Evolutionary conservation across 1,139 yeast species (phyloP).

Genomic region (Scheffersomyces stambukii): DNA sequence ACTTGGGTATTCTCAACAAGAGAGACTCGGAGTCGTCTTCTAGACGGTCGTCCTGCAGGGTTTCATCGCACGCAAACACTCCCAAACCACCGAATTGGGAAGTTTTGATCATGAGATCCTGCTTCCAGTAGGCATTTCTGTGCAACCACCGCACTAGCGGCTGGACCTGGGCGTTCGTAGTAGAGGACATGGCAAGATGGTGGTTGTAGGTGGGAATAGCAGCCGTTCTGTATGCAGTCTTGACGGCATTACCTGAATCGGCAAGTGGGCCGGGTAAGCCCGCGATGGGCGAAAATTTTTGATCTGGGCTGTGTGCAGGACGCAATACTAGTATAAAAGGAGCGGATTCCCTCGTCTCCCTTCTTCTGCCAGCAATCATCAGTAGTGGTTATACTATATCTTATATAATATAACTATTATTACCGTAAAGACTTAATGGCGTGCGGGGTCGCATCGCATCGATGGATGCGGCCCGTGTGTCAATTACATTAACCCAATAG

Average conservation of each 20-base stretch:
- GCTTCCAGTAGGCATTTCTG: constrained; percentile 49
- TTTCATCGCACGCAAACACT: constrained; percentile 39
- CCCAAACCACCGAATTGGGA: constrained; percentile 70
- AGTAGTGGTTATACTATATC: constrained; percentile 74
- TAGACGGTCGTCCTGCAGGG: constrained; percentile 24
- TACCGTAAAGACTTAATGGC: constrained; percentile 46
- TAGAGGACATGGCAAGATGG: constrained; percentile 11
- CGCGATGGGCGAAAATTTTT: too few relatives aligned
- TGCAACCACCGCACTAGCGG: constrained; percentile 39
- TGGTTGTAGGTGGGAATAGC: background rate
- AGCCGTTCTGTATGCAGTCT: background rate
- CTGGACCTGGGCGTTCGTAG: constrained; percentile 7
- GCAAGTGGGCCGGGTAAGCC: constrained; percentile 1
- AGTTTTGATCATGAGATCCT: constrained; percentile 37
- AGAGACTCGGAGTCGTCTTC: constrained; percentile 24
- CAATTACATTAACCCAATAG: constrained; percentile 22
- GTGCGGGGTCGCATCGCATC: constrained; percentile 8
- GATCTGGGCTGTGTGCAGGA: constrained; percentile 6
- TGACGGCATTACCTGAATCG: constrained; percentile 2
- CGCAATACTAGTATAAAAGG: constrained; percentile 13
- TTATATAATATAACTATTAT: constrained; percentile 45
- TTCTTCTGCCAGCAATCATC: constrained; percentile 36
- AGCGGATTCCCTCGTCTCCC: constrained; percentile 17
- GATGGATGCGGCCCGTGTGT: constrained; percentile 8
- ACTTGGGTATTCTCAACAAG: constrained; percentile 48